A percentile compares a stretch with the other conserved stretches of the same genome.
These are phyloP conservation scores for Earliella scabrosa DNA, from an alignment of 1,284 basidiomycete genomes.

Conservation along the genomic window DNA sequence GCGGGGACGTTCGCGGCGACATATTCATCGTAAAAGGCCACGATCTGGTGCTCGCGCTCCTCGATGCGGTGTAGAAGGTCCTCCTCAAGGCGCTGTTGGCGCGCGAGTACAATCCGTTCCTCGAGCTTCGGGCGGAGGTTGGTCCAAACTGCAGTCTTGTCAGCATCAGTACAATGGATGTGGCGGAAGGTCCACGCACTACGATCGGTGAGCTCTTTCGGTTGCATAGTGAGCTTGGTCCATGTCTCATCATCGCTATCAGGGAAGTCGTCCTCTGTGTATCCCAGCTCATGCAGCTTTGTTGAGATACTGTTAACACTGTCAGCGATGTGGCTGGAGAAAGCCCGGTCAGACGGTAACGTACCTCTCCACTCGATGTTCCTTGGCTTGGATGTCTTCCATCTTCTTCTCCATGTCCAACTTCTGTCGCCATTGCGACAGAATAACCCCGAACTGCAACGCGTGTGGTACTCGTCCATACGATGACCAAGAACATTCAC, in stretches of 20 bases:
- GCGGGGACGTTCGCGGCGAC: neutral
- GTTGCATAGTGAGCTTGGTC: conserved; percentile 5
- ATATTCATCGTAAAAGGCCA: neutral
- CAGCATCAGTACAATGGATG: too few relatives aligned
- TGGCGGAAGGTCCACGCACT: conserved; percentile 1
- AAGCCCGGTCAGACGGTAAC: neutral
- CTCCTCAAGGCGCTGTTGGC: neutral
- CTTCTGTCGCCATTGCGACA: neutral
- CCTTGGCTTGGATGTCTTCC: neutral
- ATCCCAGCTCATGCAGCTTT: conserved; percentile 5
- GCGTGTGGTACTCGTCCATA: neutral
- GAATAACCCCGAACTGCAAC: neutral
- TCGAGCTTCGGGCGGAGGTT: conserved; percentile 14
- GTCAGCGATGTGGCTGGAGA: neutral
- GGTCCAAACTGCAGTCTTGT: conserved; percentile 5
- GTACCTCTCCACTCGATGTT: neutral
- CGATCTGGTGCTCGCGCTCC: neutral
- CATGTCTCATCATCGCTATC: neutral
- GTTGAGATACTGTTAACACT: neutral
- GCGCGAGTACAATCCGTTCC: neutral
- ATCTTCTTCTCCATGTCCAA: neutral
- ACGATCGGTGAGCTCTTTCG: conserved; percentile 7
- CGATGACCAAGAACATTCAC: neutral
- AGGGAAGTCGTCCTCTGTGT: conserved; percentile 9
- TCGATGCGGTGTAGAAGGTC: neutral